Conservation (phyloP, 129 eudicot genomes). For the Flaveria ramosissima region DNA sequence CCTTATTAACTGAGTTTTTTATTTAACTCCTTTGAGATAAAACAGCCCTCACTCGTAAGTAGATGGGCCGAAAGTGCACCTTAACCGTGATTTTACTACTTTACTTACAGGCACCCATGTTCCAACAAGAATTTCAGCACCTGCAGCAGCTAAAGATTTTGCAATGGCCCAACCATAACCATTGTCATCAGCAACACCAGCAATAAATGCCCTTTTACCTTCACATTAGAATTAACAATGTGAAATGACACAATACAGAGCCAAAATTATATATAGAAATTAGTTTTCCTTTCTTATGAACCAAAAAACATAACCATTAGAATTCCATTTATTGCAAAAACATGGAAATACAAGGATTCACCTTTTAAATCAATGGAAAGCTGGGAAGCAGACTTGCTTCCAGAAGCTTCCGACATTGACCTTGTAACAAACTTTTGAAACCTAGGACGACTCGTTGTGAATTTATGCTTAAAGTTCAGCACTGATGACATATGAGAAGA, state of each 20-base stretch:
- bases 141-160: conserved; percentile 93
- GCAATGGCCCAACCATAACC: conserved; percentile 99
- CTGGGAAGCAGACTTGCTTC: conserved; percentile 55
- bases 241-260: not conserved
- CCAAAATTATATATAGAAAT: not conserved
- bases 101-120: conserved; percentile 98
- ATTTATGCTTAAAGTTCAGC: conserved; percentile 34
- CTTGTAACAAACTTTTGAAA: conserved; percentile 47
- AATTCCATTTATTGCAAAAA: not conserved
- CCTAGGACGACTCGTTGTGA: conserved; percentile 43
- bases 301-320: not conserved
- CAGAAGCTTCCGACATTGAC: conserved; percentile 70
- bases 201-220: conserved; percentile 96
- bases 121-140: conserved; percentile 96
- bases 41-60: not conserved
- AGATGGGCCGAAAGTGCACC: not conserved
- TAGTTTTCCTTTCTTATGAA: not conserved
- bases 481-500: conserved; percentile 49
- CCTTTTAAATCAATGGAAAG: conserved; percentile 82
- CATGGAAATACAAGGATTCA: conserved; percentile 24
- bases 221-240: conserved; percentile 15
- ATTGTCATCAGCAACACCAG: conserved; percentile 98
- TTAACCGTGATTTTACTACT: not conserved
- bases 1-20: not conserved
- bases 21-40: not conserved